A percentile compares a stretch with the other conserved stretches of the same genome.
Conservation (phyloP, 2,329 filamentous ascomycete species). For the Thielaviopsis cerberus region DNA sequence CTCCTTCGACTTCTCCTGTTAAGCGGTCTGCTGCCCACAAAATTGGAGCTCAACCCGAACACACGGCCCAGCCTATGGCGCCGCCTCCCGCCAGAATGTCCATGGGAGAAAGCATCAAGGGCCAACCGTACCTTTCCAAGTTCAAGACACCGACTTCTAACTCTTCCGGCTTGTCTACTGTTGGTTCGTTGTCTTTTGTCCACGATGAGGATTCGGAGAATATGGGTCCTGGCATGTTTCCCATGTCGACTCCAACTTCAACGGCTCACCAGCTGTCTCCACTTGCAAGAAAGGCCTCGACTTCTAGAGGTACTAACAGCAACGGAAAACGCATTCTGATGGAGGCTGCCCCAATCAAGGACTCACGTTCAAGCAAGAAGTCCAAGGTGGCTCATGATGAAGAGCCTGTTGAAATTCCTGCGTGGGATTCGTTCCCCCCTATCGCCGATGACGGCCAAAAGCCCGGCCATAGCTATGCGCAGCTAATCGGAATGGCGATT, state of each 20-base stretch:
- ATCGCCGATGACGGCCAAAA: conserved; percentile 79
- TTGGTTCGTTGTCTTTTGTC: conserved; percentile 15
- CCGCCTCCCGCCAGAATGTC: conserved; percentile 38
- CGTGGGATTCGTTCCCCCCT: conserved; percentile 59
- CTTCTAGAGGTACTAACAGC: background rate
- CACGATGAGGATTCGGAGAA: conserved; percentile 49
- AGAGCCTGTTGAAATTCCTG: conserved; percentile 24
- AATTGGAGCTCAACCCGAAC: background rate
- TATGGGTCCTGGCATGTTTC: conserved; percentile 31
- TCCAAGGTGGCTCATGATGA: conserved; percentile 32
- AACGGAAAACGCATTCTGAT: conserved; percentile 36
- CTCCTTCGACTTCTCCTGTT: background rate
- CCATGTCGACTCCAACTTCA: conserved; percentile 22
- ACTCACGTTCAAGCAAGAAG: conserved; percentile 50
- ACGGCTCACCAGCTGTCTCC: conserved; percentile 30
- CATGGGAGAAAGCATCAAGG: conserved; percentile 48
- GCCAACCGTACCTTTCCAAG: conserved; percentile 43
- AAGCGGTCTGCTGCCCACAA: background rate
- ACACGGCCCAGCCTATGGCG: conserved; percentile 33
- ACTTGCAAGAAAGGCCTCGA: background rate
- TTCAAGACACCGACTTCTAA: conserved; percentile 40
- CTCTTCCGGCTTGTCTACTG: conserved; percentile 24
- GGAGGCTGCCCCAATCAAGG: conserved; percentile 56
- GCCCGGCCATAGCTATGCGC: conserved; percentile 87
- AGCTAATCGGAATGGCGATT: conserved; percentile 93